A percentile compares a stretch with the other conserved stretches of the same genome.
phyloP scores from a whole-genome alignment of 2,329 filamentous ascomycete species.

The Colletotrichum musicola region DNA sequence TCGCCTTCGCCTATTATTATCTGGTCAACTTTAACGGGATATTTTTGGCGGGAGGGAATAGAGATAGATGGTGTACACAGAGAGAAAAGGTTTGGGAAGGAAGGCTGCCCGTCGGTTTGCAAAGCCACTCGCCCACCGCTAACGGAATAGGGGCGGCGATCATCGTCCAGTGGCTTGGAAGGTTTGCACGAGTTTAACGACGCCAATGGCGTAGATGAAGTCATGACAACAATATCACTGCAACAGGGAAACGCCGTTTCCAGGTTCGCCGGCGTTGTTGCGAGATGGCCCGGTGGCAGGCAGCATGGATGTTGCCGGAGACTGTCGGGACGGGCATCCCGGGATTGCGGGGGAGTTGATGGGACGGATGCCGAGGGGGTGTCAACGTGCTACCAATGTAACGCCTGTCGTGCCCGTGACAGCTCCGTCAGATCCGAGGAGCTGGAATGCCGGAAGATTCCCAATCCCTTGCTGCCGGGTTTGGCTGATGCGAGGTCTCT shows the following conservation, averaged over 20 bases:
- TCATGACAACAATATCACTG: not conserved
- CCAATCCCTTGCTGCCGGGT: not conserved
- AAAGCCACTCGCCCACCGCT: too few relatives aligned
- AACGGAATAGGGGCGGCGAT: too few relatives aligned
- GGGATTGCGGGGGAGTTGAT: conserved; percentile 1
- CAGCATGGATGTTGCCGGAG: conserved; percentile 32
- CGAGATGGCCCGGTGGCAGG: conserved; percentile 2
- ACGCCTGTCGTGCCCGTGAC: not conserved
- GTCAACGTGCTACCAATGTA: too few relatives aligned
- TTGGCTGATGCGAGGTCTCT: not conserved
- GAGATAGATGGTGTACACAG: too few relatives aligned
- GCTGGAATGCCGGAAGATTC: too few relatives aligned
- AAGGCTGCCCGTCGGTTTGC: too few relatives aligned
- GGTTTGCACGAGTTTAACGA: conserved; percentile 15
- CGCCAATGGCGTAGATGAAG: not conserved
- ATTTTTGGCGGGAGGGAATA: too few relatives aligned
- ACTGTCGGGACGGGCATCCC: not conserved
- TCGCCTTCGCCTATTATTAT: too few relatives aligned
- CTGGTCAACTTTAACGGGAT: too few relatives aligned
- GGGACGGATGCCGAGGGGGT: not conserved
- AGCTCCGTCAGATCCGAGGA: too few relatives aligned
- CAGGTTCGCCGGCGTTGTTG: not conserved
- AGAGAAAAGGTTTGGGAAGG: too few relatives aligned
- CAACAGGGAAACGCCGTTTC: not conserved
- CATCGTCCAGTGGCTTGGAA: not conserved